Evolutionary conservation across 1,284 basidiomycete species (phyloP), one percentile per base, ranked within the genome.

Genomic region (Coniferiporia weirii): DNA sequence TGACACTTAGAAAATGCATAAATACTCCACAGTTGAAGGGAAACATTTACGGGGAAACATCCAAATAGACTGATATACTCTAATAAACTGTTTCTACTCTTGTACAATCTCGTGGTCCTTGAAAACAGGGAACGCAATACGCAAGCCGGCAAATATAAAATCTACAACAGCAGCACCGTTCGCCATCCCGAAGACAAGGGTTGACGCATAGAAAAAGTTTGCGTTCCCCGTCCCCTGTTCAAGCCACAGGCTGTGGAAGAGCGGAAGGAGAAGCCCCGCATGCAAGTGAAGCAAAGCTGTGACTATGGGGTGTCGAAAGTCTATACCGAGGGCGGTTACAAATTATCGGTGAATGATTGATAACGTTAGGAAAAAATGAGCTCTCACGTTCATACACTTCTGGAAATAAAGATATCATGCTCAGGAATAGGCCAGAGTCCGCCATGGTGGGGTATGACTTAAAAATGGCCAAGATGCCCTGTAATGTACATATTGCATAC

Each of bases 141-240:
- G 73, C 67, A 94, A 72, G 10, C 87, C 87, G 0, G 93, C 90
- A 77, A 87, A 93, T 22, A 91, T 76, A 10, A 83, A 84, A 67
- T 97, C 95, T 4, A 94, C 78, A 38, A 96, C 67, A 4, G 87
- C 87, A n/a, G 88, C 82, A 0, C 91, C 93, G 56, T 93, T 89
- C 7, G 89, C 91, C 65, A 94, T 80, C 0, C 91, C 94, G 72
- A 95, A 95, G 4, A 99, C 95, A 64, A 98, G 78, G 1, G 93
- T 98, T 4, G 90, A 88, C 0, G 96, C 96, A 69, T 98, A 99
- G 76, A 93, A 98, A 74, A 99, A 99, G 71, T 99, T 99, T 48
- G 96, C 95, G 68, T 99, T 99, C 1, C 95, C 96, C 4, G 94
- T 93, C 0, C 95, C 95, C 53, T 94, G 89, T 7, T 79, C 78